Base-by-base conservation (phyloP, 2,329 filamentous ascomycete genomes). In the Cladophialophora chaetospira region DNA sequence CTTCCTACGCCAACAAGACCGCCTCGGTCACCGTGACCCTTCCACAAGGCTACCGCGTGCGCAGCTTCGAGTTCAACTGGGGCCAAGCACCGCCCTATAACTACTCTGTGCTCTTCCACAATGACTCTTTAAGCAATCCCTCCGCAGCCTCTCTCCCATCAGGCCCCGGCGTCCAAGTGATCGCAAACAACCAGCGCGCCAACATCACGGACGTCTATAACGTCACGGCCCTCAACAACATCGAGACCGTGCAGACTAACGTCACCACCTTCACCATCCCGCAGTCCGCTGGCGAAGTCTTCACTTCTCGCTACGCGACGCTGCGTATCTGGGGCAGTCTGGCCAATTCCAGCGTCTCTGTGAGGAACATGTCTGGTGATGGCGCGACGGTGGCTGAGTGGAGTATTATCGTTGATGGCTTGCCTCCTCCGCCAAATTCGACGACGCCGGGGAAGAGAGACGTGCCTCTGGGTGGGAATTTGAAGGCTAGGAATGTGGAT, bases 31-130 rank as follows among this genome's bases (percentile, higher is more conserved):
- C 82, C 1, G 78, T 89, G 40, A 75, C 82, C 21, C 73, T 85
- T 2, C 77, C 68, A 9, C 45, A 55, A 5, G 68, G 67, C 4
- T 57, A 65, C 13, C 58, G 60, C 21, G 68, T 77, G 17, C 70
- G 70, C 0, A 76, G 75, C 1, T 75, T 88, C 55, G 72, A 73
- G 44, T 86, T 86, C 67, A 82, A 86, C 68, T 88, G 82, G 83
- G 83, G 79, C 0, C 72, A 79, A 48, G 71, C 76, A 1, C 83
- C 84, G 0, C 83, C 85, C 0, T 65, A 69, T 1, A 77, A 76
- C 54, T 85, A 78, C 50, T 75, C 72, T 1, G 75, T 88, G 2
- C 74, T 78, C 8, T 80, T 87, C 67, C 79, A 77, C 61, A 84
- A 86, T 65, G 63, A 68, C 6, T 73, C 75, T 0, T 54, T 62